These are phyloP conservation scores for Penicillium coffeae DNA, from an alignment of 495 filamentous ascomycete species.

Conservation along the genomic window DNA sequence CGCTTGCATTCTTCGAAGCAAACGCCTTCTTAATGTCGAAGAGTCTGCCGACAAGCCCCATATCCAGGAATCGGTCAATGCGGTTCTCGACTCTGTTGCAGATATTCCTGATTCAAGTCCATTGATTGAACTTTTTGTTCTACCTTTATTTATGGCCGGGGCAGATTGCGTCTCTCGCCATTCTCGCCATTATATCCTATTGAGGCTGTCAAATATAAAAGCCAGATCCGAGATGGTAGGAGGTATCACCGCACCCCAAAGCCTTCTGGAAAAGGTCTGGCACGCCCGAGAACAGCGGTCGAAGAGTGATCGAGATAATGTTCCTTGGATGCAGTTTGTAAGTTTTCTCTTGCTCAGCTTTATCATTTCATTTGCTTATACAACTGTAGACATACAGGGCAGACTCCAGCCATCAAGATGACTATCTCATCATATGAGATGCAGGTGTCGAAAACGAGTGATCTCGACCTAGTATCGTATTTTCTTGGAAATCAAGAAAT, in stretches of 20 bases:
- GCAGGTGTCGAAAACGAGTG: too few species aligned
- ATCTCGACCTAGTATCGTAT: too few species aligned
- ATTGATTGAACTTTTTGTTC: slow-evolving; percentile 28
- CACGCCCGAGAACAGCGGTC: slow-evolving; percentile 24
- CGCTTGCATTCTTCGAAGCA: slow-evolving; percentile 34
- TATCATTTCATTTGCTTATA: not conserved
- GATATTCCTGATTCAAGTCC: slow-evolving; percentile 24
- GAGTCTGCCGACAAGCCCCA: slow-evolving; percentile 20
- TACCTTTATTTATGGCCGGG: slow-evolving; percentile 39
- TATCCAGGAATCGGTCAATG: slow-evolving; percentile 30
- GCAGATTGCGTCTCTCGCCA: slow-evolving; percentile 29
- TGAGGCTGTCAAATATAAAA: slow-evolving; percentile 28
- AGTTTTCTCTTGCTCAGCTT: slow-evolving; percentile 9
- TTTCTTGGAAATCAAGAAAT: slow-evolving; percentile 6
- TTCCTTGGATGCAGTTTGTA: slow-evolving; percentile 37
- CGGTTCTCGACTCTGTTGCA: slow-evolving; percentile 30
- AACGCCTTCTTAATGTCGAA: slow-evolving; percentile 26
- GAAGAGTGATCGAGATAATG: slow-evolving; percentile 24
- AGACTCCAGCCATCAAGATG: slow-evolving; percentile 15
- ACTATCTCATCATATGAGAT: slow-evolving; percentile 24
- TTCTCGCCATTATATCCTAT: slow-evolving; percentile 32
- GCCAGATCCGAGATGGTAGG: slow-evolving; percentile 23
- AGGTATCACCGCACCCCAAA: slow-evolving; percentile 22
- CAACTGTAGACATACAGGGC: slow-evolving; percentile 15
- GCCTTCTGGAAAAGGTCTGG: slow-evolving; percentile 33